Evolutionary conservation across 2,329 filamentous ascomycete genomes (phyloP).

Genomic region (Pseudogymnoascus sp.): DNA sequence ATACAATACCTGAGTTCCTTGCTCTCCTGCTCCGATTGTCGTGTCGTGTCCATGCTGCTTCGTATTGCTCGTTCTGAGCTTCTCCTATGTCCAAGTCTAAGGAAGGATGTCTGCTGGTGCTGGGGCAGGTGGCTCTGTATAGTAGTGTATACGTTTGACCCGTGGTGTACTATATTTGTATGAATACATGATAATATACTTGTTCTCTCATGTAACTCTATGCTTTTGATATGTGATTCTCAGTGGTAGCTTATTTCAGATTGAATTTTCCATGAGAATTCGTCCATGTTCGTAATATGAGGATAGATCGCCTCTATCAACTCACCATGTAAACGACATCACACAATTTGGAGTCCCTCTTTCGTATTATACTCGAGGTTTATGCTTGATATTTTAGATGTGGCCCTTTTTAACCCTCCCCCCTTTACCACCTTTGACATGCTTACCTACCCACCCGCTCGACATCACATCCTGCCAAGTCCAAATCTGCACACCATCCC

Average conservation of each 20-base stretch:
- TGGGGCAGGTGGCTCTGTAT: neutral
- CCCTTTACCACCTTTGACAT: neutral
- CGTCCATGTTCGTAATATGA: neutral
- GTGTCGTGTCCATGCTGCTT: neutral
- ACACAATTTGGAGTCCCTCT: neutral
- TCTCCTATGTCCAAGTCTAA: neutral
- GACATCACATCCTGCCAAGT: neutral
- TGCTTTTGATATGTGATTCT: too few relatives aligned
- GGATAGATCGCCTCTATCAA: neutral
- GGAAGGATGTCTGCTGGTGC: neutral
- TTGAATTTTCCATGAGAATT: neutral
- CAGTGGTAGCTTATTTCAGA: too few relatives aligned
- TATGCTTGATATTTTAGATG: slow-evolving; percentile 8
- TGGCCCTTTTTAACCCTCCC: neutral
- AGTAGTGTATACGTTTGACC: neutral
- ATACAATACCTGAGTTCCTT: neutral
- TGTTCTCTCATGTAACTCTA: neutral
- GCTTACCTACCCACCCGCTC: neutral
- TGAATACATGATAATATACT: neutral
- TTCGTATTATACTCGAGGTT: neutral
- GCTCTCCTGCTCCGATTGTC: neutral
- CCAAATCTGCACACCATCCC: neutral
- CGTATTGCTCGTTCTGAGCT: neutral
- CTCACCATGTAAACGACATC: neutral
- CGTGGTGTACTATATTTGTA: neutral